A percentile compares a stretch with the other conserved stretches of the same genome.
phyloP scores from a whole-genome alignment of 73 alveolate species.

The Paramecium tetraurelia region DNA sequence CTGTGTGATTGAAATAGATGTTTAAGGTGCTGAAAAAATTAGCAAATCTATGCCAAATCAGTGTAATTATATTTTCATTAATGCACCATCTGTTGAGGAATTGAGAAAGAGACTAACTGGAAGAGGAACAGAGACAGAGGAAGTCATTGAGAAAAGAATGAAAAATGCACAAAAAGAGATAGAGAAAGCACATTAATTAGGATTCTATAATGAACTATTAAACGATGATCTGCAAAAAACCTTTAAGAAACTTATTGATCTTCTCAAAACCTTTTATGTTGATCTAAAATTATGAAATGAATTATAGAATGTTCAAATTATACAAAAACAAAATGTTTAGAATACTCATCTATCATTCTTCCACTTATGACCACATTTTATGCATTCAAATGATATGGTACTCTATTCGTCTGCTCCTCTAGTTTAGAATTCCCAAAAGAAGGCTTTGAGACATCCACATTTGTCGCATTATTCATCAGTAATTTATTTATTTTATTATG shows the following conservation, averaged over 20 bases:
- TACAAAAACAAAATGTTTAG: not conserved
- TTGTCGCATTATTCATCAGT: not conserved
- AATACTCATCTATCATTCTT: slow-evolving; percentile 10
- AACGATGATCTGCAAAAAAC: slow-evolving; percentile 55
- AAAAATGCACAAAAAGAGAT: slow-evolving; percentile 58
- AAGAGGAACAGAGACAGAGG: slow-evolving; percentile 80
- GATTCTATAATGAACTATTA: slow-evolving; percentile 48
- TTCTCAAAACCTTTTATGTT: slow-evolving; percentile 44
- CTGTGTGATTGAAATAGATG: slow-evolving; percentile 66
- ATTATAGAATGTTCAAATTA: not conserved
- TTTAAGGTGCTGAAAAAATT: slow-evolving; percentile 66
- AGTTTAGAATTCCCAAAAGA: not conserved
- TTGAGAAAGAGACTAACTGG: slow-evolving; percentile 69
- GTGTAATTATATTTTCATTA: slow-evolving; percentile 61
- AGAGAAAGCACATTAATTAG: not conserved
- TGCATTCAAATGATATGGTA: slow-evolving; percentile 10
- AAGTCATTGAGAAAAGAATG: slow-evolving; percentile 56
- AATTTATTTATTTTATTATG: not conserved
- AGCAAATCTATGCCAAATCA: slow-evolving; percentile 61
- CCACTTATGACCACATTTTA: slow-evolving; percentile 10
- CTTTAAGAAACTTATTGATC: not conserved
- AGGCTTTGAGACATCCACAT: slow-evolving; percentile 29
- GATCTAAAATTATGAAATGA: not conserved
- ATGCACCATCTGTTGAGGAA: slow-evolving; percentile 68
- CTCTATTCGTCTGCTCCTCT: slow-evolving; percentile 35